Evolutionary conservation across 441 rosid genomes (phyloP), one percentile per base, ranked within the genome.

Genomic region (Bruguiera hainesii): DNA sequence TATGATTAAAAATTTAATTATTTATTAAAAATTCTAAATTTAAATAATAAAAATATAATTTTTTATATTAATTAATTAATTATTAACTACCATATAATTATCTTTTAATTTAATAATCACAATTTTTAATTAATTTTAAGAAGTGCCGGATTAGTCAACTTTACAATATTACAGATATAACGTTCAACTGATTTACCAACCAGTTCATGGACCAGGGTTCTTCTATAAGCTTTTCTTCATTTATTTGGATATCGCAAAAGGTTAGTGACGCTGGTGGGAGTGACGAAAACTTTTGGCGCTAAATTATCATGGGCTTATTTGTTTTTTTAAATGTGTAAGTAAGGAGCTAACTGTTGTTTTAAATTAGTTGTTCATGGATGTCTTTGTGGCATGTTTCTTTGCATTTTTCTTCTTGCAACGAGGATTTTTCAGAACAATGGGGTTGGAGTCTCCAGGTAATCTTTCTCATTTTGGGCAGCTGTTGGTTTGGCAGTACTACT

Each of bases 341-440:
- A 56, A 71, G 37, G 67, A 11, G 31, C 65, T 55, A 23, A 6
- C 48, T 13, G 4, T 25, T 42, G 20, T 55, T 67, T 26, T 56
- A 31, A 39, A 28, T 70, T 66, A 88, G 96, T 75, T 88, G 69
- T 65, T 84, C 67, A 55, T 78, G 75, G 83, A 84, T 49, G 82
- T 85, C 46, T 52, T 87, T 60, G 63, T 81, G 42, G 85, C 88
- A 71, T 84, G 64, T 89, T 93, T 75, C 56, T 86, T 60, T 74
- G 71, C 66, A 48, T 79, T 74, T 74, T 89, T 72, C 76, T 82
- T 26, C 69, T 84, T 65, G 83, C 82, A 35, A 75, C 74, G 23
- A 80, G 78, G 82, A 64, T 65, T 65, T 67, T 83, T 49, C 78
- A 85, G 33, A 73, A 79, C 46, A 71, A 66, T 42, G 59, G 79